A percentile compares a stretch with the other conserved stretches of the same genome.
Conservation (phyloP, 2,329 filamentous ascomycete genomes). For the Pseudogymnoascus sp. region DNA sequence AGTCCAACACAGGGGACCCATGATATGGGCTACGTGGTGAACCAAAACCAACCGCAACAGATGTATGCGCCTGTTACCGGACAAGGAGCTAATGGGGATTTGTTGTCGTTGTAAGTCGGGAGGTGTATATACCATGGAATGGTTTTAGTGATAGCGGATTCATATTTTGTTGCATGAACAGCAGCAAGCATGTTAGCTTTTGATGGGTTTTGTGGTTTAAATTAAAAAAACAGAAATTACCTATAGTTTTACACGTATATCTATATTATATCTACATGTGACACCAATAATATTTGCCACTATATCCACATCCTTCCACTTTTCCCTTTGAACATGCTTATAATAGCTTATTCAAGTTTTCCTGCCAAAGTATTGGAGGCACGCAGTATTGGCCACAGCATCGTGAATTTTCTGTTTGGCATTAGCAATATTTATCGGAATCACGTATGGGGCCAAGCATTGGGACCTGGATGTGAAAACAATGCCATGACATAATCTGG, state of each 20-base stretch:
- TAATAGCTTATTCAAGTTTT: neutral
- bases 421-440: slow-evolving; percentile 5
- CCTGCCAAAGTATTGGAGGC: neutral
- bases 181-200: neutral
- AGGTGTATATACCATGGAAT: neutral
- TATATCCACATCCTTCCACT: neutral
- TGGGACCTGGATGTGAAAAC: neutral
- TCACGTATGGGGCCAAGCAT: neutral
- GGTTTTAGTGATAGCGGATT: slow-evolving; percentile 2
- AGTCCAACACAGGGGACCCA: slow-evolving; percentile 36
- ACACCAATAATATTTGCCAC: neutral
- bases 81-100: slow-evolving; percentile 58
- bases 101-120: slow-evolving; percentile 50
- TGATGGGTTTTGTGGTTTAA: neutral
- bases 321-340: neutral
- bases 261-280: neutral
- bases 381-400: neutral
- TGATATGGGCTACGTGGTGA: slow-evolving; percentile 61
- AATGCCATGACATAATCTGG: slow-evolving; percentile 2
- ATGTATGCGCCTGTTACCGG: slow-evolving; percentile 62
- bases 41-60: slow-evolving; percentile 70
- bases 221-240: neutral
- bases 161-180: neutral
- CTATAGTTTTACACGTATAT: neutral
- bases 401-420: neutral